Evolutionary conservation across 1,139 yeast genomes (phyloP).

Genomic region (Pichia sp.): DNA sequence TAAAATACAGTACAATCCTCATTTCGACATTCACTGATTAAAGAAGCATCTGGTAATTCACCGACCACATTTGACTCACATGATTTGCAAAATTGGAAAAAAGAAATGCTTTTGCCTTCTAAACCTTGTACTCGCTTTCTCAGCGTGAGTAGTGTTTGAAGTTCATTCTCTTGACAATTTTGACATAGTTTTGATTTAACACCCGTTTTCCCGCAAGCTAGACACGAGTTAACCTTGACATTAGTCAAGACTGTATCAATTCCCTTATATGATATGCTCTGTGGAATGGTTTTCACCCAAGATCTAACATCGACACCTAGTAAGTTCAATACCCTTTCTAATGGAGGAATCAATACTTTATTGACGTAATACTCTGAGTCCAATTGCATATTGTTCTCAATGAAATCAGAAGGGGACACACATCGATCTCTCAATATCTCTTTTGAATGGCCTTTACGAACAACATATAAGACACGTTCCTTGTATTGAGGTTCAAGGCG

Average conservation of each 20-base stretch:
- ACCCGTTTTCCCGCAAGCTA: conserved; percentile 7
- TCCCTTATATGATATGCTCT: conserved; percentile 19
- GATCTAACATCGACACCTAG: conserved; percentile 71
- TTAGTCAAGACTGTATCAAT: conserved; percentile 5
- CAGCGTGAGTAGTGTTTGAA: conserved; percentile 26
- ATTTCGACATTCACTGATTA: conserved; percentile 29
- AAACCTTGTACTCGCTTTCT: conserved; percentile 22
- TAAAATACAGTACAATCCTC: conserved; percentile 39
- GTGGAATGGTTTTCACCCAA: conserved; percentile 79
- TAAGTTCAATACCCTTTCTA: conserved; percentile 74
- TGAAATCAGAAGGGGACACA: conserved; percentile 66
- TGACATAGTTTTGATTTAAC: conserved; percentile 26
- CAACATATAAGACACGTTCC: conserved; percentile 85
- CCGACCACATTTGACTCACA: conserved; percentile 16
- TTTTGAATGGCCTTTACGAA: conserved; percentile 59
- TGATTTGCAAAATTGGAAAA: conserved; percentile 18
- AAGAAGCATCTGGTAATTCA: conserved; percentile 7
- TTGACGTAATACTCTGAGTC: conserved; percentile 83
- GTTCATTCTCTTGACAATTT: conserved; percentile 29
- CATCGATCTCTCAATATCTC: conserved; percentile 72
- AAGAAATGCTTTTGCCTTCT: conserved; percentile 17
- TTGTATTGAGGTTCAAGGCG: conserved; percentile 79
- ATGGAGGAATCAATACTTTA: conserved; percentile 80
- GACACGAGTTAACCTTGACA: conserved; percentile 6
- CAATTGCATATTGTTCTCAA: conserved; percentile 39